Evolutionary conservation across 2,329 filamentous ascomycete species (phyloP), one percentile per base, ranked within the genome.

Genomic region (Leptographium radiaticola): DNA sequence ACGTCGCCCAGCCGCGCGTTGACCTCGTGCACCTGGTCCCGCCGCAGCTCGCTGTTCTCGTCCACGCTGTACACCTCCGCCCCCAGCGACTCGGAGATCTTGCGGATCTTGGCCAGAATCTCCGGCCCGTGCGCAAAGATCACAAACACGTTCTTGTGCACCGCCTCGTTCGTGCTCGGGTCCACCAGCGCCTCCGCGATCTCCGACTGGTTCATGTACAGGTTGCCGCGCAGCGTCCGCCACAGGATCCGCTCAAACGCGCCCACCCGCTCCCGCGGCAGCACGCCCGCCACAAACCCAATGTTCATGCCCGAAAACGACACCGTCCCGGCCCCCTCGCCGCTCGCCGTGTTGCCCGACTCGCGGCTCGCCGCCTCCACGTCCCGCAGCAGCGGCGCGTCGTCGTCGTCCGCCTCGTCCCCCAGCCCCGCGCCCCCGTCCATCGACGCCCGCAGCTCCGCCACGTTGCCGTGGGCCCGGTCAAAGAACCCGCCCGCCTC

Each of bases 141-240:
- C 65, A 98, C 91, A 65, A 98, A 98, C 54, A 98, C 93, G 63
- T 96, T 98, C 82, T 98, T 98, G 75, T 86, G 83, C 62, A 94
- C 79, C 59, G 87, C 77, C 71, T 97, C 91, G 67, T 97, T 96
- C 72, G 82, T 95, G 66, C 86, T 79, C 16, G 93, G 91, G 68
- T 98, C 88, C 67, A 95, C 77, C 62, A 98, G 85, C 40, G 88
- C 83, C 68, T 98, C 91, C 9, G 89, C 84, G 58, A 98, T 98
- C 75, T 98, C 93, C 43, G 91, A 91, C 75, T 98, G 94, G 72
- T 98, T 98, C 93, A 98, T 98, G 77, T 97, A 98, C 59, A 98
- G 75, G 70, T 98, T 98, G 64, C 93, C 93, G 68, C 93, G 89
- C 44, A 98, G 81, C 0, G 94, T 96, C 64, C 93, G 83, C 93